Base-by-base conservation (phyloP, 23 red algal genomes). In the Gracilaria domingensis region DNA sequence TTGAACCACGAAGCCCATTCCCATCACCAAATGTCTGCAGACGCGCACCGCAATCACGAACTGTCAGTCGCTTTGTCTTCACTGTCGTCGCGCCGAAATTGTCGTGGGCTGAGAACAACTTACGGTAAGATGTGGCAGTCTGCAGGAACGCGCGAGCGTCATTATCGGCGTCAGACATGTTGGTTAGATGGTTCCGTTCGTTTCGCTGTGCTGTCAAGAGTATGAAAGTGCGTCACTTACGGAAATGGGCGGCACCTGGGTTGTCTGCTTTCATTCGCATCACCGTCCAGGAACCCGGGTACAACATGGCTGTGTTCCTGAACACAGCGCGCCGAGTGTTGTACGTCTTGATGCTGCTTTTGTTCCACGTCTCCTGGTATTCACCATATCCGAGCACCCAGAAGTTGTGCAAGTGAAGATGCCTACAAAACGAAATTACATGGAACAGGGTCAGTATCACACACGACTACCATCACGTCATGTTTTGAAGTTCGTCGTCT, bases 1-100 rank as follows among this genome's bases (percentile, higher is more conserved):
- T 67, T 89, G 85, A 39, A 89, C 50, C 70, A 89, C 47, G 25
- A 89, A 89, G 13, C 85, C 73, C 85, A 89, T 89, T 37, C 85
- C 85, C 85, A 89, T 89, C 30, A 78, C 85, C 56, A 89, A 66
- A 79, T 89, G 85, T 60, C 81, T 85, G 57, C 30, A 23, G 3
- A n/a, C 73, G 30, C 16, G 48, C 14, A 78, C 32, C 62, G 62
- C 9, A 18, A 18, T 55, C 51, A 16, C 17, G 9, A 20, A 18
- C 51, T 2, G 62, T 67, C 24, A 67, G 62, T 67, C 62, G 9
- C 18, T 55, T 16, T 14, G 13, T 55, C 51, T 33, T 6, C 6
- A 3, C 2, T 33, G 3, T 67, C 24, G 62, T 2, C 5, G 6
- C 33, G 26, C 62, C 20, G 12, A 12, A 2, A 34, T 30, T 67